These are phyloP conservation scores for Colletotrichum sp. DNA, from an alignment of 2,329 filamentous ascomycete species.

Conservation along the genomic window DNA sequence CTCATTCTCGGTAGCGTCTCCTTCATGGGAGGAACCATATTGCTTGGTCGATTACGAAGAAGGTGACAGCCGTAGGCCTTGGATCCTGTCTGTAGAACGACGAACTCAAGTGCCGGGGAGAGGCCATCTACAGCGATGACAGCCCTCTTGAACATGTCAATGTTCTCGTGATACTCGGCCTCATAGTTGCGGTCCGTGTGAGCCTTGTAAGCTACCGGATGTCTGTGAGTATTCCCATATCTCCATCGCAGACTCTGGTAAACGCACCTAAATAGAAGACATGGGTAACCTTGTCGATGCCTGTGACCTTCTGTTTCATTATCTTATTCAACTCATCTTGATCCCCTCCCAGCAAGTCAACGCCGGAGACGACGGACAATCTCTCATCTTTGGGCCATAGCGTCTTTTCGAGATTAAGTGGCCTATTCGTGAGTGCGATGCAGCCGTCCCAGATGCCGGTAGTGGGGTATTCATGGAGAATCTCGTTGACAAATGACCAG, in stretches of 20 bases:
- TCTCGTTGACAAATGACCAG: constrained; percentile 25
- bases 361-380: constrained; percentile 44
- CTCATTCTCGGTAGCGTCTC: constrained; percentile 37
- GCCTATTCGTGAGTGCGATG: constrained; percentile 27
- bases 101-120: constrained; percentile 39
- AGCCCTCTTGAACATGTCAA: constrained; percentile 43
- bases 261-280: constrained; percentile 42
- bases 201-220: constrained; percentile 41
- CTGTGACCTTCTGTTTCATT: constrained; percentile 34
- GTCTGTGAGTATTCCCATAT: not conserved
- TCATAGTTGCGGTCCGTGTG: constrained; percentile 34
- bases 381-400: constrained; percentile 43
- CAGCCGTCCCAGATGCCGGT: constrained; percentile 19
- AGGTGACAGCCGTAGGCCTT: constrained; percentile 47
- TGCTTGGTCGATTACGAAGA: constrained; percentile 38
- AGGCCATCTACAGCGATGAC: constrained; percentile 38
- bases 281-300: constrained; percentile 44
- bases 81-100: constrained; percentile 38
- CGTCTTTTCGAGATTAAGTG: constrained; percentile 31
- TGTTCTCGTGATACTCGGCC: constrained; percentile 42
- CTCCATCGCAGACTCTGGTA: not conserved
- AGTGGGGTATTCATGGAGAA: constrained; percentile 25
- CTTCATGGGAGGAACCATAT: constrained; percentile 37
- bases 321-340: constrained; percentile 41
- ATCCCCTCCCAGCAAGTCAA: constrained; percentile 42